Conservation (phyloP, 2,329 filamentous ascomycete genomes). For the Penicillium nordicum region DNA sequence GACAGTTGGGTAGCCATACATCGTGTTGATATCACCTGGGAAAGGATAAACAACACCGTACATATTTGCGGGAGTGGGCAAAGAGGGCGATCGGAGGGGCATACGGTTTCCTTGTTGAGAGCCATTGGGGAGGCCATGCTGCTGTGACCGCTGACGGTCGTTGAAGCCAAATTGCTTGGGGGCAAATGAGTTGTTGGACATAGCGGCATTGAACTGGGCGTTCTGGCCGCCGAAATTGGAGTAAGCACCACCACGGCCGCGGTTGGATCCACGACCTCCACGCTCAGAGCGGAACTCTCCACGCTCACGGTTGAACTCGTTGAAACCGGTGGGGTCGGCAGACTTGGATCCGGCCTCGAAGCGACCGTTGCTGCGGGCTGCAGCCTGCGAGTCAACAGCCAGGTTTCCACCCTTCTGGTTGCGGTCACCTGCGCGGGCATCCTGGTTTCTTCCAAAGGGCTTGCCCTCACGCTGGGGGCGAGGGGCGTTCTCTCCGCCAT, state of each 20-base stretch:
- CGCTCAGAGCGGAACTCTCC: slow-evolving; percentile 38
- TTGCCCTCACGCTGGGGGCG: slow-evolving; percentile 36
- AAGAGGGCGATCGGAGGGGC: slow-evolving; percentile 59
- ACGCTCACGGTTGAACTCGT: slow-evolving; percentile 37
- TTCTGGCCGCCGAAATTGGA: slow-evolving; percentile 36
- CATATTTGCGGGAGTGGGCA: slow-evolving; percentile 51
- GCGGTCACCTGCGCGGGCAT: slow-evolving; percentile 28
- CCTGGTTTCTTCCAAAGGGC: slow-evolving; percentile 33
- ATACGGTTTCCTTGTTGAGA: slow-evolving; percentile 49
- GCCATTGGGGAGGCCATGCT: slow-evolving; percentile 35
- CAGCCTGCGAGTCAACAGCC: slow-evolving; percentile 34
- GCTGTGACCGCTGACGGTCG: slow-evolving; percentile 44
- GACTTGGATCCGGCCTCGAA: slow-evolving; percentile 40
- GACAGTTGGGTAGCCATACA: slow-evolving; percentile 57
- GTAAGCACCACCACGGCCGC: slow-evolving; percentile 41
- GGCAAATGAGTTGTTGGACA: slow-evolving; percentile 39
- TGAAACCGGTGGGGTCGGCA: slow-evolving; percentile 34
- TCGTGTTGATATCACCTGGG: slow-evolving; percentile 47
- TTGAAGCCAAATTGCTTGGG: slow-evolving; percentile 41
- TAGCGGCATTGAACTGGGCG: slow-evolving; percentile 38
- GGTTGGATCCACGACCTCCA: slow-evolving; percentile 39
- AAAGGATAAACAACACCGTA: slow-evolving; percentile 48
- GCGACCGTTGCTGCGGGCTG: slow-evolving; percentile 35
- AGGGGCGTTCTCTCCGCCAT: slow-evolving; percentile 29
- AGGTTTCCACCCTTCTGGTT: slow-evolving; percentile 26